A percentile compares a stretch with the other conserved stretches of the same genome.
phyloP scores from a whole-genome alignment of 495 filamentous ascomycete species.

The Penicillium lividum region DNA sequence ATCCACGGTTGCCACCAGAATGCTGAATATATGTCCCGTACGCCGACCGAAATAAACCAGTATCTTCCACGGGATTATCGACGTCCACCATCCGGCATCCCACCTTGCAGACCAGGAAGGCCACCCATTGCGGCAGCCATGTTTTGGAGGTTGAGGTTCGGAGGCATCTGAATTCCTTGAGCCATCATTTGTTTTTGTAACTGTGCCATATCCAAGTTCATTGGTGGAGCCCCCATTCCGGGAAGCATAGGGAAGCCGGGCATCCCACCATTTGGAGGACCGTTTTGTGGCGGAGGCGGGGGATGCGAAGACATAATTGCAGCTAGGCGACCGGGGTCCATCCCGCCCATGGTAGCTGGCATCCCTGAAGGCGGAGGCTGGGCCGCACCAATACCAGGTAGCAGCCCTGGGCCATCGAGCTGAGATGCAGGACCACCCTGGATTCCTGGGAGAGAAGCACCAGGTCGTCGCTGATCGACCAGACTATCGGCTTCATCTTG shows the following conservation, averaged over 20 bases:
- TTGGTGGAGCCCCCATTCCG: conserved; percentile 43
- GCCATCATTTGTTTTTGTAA: conserved; percentile 55
- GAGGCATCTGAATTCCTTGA: conserved; percentile 42
- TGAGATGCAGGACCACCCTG: conserved; percentile 37
- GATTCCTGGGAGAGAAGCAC: conserved; percentile 55
- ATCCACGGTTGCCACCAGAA: conserved; percentile 15
- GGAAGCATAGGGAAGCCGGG: conserved; percentile 49
- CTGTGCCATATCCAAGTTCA: conserved; percentile 68
- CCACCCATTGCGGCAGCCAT: conserved; percentile 44
- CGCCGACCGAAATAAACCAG: conserved; percentile 24
- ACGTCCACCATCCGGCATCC: conserved; percentile 37
- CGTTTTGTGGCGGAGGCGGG: conserved; percentile 25
- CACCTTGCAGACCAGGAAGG: conserved; percentile 49
- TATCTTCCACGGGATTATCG: conserved; percentile 20
- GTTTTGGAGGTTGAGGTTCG: conserved; percentile 43
- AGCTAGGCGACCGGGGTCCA: conserved; percentile 53
- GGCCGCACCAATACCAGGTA: conserved; percentile 51
- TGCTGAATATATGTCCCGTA: conserved; percentile 27
- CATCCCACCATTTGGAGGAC: conserved; percentile 17
- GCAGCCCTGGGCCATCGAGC: conserved; percentile 37
- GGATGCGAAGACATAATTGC: conserved; percentile 46
- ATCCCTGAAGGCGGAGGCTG: conserved; percentile 54
- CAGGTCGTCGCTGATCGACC: conserved; percentile 83
- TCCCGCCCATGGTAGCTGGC: conserved; percentile 50
- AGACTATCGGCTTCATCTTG: conserved; percentile 92